These are phyloP conservation scores for Simplicillium sp. DNA, from an alignment of 2,329 filamentous ascomycete species.

Conservation along the genomic window DNA sequence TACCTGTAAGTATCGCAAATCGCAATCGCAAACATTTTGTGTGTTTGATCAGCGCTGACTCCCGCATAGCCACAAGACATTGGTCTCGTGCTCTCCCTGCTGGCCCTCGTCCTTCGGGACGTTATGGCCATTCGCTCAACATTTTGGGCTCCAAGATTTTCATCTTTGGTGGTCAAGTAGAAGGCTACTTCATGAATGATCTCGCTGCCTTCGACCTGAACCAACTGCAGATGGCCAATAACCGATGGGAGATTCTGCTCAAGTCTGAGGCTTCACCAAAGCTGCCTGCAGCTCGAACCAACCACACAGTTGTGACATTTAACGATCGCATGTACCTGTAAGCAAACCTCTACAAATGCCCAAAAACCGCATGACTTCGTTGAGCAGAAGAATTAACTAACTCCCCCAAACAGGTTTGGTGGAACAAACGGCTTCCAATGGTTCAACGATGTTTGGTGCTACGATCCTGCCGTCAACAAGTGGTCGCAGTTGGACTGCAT, in stretches of 20 bases:
- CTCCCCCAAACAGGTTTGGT: conserved; percentile 49
- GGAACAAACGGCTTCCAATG: conserved; percentile 92
- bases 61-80: conserved; percentile 72
- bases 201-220: conserved; percentile 92
- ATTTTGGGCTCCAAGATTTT: conserved; percentile 96
- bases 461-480: conserved; percentile 70
- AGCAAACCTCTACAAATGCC: conserved; percentile 20
- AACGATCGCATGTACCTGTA: conserved; percentile 92
- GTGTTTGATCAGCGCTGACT: background rate
- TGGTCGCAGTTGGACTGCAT: conserved; percentile 94
- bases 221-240: conserved; percentile 80
- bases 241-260: conserved; percentile 91
- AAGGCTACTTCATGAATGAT: conserved; percentile 97
- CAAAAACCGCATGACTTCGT: background rate
- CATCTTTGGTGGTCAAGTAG: conserved; percentile 94
- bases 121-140: conserved; percentile 93
- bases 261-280: conserved; percentile 42
- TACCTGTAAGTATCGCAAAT: conserved; percentile 68
- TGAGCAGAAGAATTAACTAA: too few relatives aligned
- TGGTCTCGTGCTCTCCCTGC: conserved; percentile 92
- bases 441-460: conserved; percentile 99
- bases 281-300: conserved; percentile 82
- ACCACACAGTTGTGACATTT: conserved; percentile 85
- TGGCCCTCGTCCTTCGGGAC: conserved; percentile 74
- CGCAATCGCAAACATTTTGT: conserved; percentile 1